These are phyloP conservation scores for Chaetomium olivaceum DNA, from an alignment of 2,329 filamentous ascomycete genomes.

Conservation along the genomic window DNA sequence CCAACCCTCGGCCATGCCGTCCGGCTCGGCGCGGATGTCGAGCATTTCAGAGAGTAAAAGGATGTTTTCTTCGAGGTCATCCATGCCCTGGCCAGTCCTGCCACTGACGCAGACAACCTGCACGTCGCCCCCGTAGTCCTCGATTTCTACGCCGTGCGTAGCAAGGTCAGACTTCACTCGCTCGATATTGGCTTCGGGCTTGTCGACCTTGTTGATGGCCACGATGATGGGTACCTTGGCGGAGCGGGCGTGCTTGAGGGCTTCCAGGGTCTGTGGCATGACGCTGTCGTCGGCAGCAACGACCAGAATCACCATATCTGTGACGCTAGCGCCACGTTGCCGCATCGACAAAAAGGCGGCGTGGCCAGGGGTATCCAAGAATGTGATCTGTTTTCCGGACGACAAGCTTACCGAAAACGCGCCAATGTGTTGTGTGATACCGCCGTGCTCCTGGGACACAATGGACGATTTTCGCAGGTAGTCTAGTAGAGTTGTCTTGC, in stretches of 20 bases:
- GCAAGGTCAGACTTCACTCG: constrained; percentile 86
- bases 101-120: constrained; percentile 90
- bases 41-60: constrained; percentile 84
- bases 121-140: constrained; percentile 92
- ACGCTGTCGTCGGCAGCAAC: constrained; percentile 97
- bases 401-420: constrained; percentile 91
- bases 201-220: constrained; percentile 96
- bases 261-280: constrained; percentile 95
- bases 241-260: constrained; percentile 85
- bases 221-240: constrained; percentile 95
- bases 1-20: constrained; percentile 86
- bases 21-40: constrained; percentile 78
- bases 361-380: constrained; percentile 94
- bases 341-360: constrained; percentile 96
- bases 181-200: constrained; percentile 76
- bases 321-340: constrained; percentile 90
- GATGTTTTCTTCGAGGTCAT: constrained; percentile 87
- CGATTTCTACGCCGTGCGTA: constrained; percentile 81
- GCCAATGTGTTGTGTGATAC: constrained; percentile 98
- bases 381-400: constrained; percentile 86
- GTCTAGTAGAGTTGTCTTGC: constrained; percentile 94
- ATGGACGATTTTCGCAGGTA: constrained; percentile 91
- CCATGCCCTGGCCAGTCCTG: constrained; percentile 90
- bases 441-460: constrained; percentile 87
- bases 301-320: constrained; percentile 93